phyloP scores from a whole-genome alignment of 805 yeast species.

The Candida xiaguanensis region DNA sequence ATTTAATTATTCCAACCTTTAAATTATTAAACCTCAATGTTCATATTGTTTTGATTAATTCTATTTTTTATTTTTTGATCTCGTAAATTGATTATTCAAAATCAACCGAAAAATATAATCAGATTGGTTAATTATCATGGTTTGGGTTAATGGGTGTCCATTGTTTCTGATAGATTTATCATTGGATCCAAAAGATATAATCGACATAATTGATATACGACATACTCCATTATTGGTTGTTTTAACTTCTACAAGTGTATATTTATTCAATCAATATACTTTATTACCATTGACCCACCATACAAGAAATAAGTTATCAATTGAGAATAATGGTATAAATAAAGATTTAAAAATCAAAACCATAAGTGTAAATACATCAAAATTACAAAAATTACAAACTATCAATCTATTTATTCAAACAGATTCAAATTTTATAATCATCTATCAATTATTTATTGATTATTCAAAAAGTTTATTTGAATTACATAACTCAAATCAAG shows the following conservation, averaged over 20 bases:
- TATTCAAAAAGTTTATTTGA: conserved; percentile 33
- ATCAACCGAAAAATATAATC: neutral
- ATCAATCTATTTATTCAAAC: conserved; percentile 41
- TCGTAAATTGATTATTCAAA: no score
- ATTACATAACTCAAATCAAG: conserved; percentile 23
- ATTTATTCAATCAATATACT: conserved; percentile 27
- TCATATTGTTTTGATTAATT: neutral
- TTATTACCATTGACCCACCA: conserved; percentile 46
- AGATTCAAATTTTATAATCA: conserved; percentile 32
- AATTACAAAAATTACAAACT: conserved; percentile 23
- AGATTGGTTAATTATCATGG: conserved; percentile 29
- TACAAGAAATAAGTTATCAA: conserved; percentile 39
- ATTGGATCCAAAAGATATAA: conserved; percentile 13
- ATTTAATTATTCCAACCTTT: no score
- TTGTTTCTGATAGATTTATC: conserved; percentile 25
- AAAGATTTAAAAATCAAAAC: conserved; percentile 35
- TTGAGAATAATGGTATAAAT: conserved; percentile 48
- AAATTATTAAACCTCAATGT: neutral
- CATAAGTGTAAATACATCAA: conserved; percentile 32
- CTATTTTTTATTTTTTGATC: no score
- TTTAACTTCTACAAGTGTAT: conserved; percentile 26
- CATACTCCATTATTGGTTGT: conserved; percentile 27
- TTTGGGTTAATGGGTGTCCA: conserved; percentile 34
- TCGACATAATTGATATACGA: conserved; percentile 20
- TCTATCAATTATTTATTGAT: conserved; percentile 36